Evolutionary conservation across 2,329 filamentous ascomycete genomes (phyloP).

Genomic region (Diaporthe aspalathi): DNA sequence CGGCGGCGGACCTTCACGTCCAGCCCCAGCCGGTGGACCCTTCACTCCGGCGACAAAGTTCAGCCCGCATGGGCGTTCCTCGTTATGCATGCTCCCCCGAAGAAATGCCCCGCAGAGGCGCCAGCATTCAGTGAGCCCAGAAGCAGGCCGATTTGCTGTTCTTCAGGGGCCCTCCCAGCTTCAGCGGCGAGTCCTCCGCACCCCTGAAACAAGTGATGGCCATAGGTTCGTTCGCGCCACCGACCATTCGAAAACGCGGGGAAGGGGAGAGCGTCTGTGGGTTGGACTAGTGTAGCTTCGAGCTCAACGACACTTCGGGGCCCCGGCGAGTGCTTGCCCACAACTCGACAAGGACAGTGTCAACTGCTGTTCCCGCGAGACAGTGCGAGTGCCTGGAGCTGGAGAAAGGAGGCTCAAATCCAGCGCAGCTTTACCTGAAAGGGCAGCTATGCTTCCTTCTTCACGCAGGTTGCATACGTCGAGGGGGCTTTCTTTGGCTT

Average conservation of each 20-base stretch:
- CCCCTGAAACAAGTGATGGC: constrained; percentile 19
- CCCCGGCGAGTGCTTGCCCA: not conserved
- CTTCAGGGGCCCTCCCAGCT: constrained; percentile 11
- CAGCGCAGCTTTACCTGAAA: constrained; percentile 26
- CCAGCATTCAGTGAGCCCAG: constrained; percentile 5
- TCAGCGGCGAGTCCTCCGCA: not conserved
- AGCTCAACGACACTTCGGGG: not conserved
- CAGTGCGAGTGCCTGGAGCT: constrained; percentile 29
- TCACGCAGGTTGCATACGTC: constrained; percentile 27
- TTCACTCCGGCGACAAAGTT: constrained; percentile 28
- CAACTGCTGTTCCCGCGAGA: not conserved
- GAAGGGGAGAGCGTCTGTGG: constrained; percentile 27
- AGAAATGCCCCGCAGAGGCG: constrained; percentile 1
- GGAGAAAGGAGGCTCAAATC: constrained; percentile 17
- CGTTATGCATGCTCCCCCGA: constrained; percentile 1
- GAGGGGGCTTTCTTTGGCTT: not conserved
- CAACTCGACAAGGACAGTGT: not conserved
- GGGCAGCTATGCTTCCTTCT: constrained; percentile 34
- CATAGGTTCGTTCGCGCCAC: constrained; percentile 16
- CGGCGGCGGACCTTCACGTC: not conserved
- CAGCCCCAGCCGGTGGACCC: constrained; percentile 17
- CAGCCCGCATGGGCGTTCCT: constrained; percentile 20
- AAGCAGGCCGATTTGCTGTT: not conserved
- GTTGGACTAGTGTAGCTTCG: constrained; percentile 10
- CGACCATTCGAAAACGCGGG: constrained; percentile 11